These are phyloP conservation scores for Mucor velutinosus DNA, from an alignment of 371 early-diverging fungal species.

Conservation along the genomic window DNA sequence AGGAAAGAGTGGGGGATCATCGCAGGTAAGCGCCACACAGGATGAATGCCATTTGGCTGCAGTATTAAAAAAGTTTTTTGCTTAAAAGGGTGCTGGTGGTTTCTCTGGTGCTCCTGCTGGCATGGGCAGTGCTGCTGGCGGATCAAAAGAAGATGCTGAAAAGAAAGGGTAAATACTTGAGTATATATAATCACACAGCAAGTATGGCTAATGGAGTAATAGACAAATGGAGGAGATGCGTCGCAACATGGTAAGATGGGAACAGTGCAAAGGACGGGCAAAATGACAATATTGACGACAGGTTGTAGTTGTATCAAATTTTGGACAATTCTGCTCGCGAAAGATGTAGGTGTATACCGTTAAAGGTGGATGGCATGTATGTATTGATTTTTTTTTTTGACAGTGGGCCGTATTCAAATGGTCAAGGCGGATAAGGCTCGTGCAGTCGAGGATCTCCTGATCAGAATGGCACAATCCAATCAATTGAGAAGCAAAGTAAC, in stretches of 20 bases:
- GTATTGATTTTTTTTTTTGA: background rate
- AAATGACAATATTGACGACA: background rate
- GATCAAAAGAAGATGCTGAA: conserved; percentile 47
- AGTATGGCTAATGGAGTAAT: background rate
- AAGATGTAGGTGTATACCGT: conserved; percentile 64
- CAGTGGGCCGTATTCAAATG: conserved; percentile 87
- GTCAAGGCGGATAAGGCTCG: conserved; percentile 91
- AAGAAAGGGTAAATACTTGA: conserved; percentile 40
- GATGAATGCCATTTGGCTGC: background rate
- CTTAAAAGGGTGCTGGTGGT: conserved; percentile 7
- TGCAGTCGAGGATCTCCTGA: conserved; percentile 86
- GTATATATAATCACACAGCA: background rate
- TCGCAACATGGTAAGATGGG: conserved; percentile 67
- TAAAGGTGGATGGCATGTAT: no score
- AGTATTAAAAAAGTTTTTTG: background rate
- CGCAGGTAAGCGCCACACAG: conserved; percentile 8
- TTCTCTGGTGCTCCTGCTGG: conserved; percentile 18
- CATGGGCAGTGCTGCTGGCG: conserved; percentile 14
- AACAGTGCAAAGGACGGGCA: background rate
- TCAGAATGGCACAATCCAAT: conserved; percentile 87
- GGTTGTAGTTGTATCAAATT: conserved; percentile 74
- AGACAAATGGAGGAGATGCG: conserved; percentile 87
- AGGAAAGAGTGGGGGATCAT: conserved; percentile 27
- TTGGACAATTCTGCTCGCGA: conserved; percentile 86
- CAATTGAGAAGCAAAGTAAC: conserved; percentile 82